Percentiles rank a stretch among this genome's conserved stretches.
phyloP scores from a whole-genome alignment of 192 early-diverging fungal species.

The Paraglomus occultum region DNA sequence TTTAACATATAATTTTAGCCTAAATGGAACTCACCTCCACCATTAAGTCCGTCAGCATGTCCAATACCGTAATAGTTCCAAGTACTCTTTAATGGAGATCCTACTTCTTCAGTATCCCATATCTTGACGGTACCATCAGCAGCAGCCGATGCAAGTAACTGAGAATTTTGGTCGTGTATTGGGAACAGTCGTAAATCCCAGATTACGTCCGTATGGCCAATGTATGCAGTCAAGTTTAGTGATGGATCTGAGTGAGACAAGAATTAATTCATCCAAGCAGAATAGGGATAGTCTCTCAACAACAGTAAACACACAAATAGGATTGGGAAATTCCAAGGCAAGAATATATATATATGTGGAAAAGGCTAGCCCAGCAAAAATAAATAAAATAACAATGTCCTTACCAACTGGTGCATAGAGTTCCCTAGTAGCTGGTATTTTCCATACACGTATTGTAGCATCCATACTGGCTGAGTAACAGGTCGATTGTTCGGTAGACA shows the following conservation, averaged over 20 bases:
- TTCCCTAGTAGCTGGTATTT: constrained; percentile 53
- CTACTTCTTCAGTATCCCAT: constrained; percentile 62
- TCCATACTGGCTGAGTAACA: constrained; percentile 74
- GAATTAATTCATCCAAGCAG: constrained; percentile 10
- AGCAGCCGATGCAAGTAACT: constrained; percentile 69
- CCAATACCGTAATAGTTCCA: constrained; percentile 44
- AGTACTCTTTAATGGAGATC: constrained; percentile 48
- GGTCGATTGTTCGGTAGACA: constrained; percentile 56
- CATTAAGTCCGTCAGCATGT: constrained; percentile 14
- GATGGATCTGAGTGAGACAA: constrained; percentile 43
- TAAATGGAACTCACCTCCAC: constrained; percentile 13
- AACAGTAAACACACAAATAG: not conserved
- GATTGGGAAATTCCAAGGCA: not conserved
- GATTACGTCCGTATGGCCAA: constrained; percentile 82
- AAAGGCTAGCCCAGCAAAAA: not conserved
- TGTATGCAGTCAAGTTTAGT: constrained; percentile 56
- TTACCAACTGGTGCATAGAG: constrained; percentile 56
- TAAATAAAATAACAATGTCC: not conserved
- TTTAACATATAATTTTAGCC: not conserved
- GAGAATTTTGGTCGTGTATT: constrained; percentile 41
- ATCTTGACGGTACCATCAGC: constrained; percentile 80
- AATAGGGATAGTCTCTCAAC: not conserved
- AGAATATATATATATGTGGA: not conserved
- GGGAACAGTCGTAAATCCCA: constrained; percentile 80
- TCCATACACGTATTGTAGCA: constrained; percentile 67